Conservation (phyloP, 2,329 filamentous ascomycete genomes). For the Didymella pinodella region DNA sequence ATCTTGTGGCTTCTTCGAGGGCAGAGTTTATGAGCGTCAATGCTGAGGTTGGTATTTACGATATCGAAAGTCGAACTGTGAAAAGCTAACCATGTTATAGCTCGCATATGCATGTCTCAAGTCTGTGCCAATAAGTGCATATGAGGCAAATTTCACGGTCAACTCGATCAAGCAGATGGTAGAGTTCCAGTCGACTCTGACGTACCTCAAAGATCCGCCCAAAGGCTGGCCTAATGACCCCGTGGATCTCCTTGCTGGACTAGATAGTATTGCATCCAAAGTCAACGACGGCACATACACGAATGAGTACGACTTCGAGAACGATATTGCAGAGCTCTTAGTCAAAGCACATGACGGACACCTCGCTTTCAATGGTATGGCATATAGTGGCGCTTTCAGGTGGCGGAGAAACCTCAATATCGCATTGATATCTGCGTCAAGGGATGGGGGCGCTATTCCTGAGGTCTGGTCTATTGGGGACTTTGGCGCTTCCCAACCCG, state of each 20-base stretch:
- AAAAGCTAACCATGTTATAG: constrained; percentile 22
- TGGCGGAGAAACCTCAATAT: constrained; percentile 43
- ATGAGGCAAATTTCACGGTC: constrained; percentile 40
- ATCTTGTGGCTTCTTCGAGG: constrained; percentile 24
- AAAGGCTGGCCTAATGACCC: constrained; percentile 48
- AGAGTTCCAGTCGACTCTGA: constrained; percentile 53
- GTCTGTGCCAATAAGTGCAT: constrained; percentile 44
- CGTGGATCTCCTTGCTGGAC: constrained; percentile 50
- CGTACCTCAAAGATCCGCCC: constrained; percentile 52
- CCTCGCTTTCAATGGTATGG: constrained; percentile 49
- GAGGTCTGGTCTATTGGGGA: constrained; percentile 45
- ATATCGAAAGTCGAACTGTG: not conserved
- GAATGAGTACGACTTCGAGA: constrained; percentile 55
- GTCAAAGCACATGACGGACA: constrained; percentile 48
- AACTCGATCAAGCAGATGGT: constrained; percentile 45
- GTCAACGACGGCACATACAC: constrained; percentile 44
- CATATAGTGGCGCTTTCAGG: constrained; percentile 47
- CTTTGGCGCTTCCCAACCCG: constrained; percentile 37
- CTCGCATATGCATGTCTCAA: constrained; percentile 49
- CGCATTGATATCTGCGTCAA: constrained; percentile 44
- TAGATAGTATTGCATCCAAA: constrained; percentile 47
- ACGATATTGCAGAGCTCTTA: constrained; percentile 44
- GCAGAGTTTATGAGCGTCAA: constrained; percentile 34
- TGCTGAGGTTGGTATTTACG: constrained; percentile 35
- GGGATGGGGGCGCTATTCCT: constrained; percentile 40